These are phyloP conservation scores for Mycena capillaripes DNA, from an alignment of 768 basidiomycete species.

Conservation along the genomic window DNA sequence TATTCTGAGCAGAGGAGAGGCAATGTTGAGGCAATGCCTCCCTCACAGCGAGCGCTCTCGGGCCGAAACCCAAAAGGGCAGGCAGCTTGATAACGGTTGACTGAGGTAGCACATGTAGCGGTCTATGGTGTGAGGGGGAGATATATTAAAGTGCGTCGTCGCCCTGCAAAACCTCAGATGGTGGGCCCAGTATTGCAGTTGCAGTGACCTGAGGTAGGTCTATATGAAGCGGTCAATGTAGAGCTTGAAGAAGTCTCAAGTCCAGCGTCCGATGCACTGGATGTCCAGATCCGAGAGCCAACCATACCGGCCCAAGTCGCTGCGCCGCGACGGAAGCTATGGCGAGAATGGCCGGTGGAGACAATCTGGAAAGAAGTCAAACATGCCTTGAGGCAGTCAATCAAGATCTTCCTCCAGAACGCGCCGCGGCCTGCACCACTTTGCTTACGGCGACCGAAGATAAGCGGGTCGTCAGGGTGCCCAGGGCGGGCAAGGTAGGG, in stretches of 20 bases:
- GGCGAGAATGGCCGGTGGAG: too few species aligned
- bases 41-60: conserved; percentile 8
- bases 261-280: neutral
- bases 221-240: conserved; percentile 5
- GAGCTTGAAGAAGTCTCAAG: neutral
- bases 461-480: neutral
- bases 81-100: conserved; percentile 13
- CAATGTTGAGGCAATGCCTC: too few species aligned
- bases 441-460: neutral
- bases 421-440: neutral
- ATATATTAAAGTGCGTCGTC: neutral
- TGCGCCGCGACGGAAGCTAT: neutral
- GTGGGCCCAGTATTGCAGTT: conserved; percentile 6
- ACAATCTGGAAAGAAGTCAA: neutral
- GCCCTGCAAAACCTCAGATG: neutral
- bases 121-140: conserved; percentile 3
- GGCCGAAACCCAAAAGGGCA: neutral
- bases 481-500: conserved; percentile 4
- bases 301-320: neutral
- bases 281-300: too few species aligned
- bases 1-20: neutral
- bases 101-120: neutral
- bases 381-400: conserved; percentile 4
- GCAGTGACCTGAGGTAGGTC: neutral
- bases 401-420: conserved; percentile 12